These are phyloP conservation scores for Cystoisospora suis DNA, from an alignment of 169 alveolate species.

Conservation along the genomic window DNA sequence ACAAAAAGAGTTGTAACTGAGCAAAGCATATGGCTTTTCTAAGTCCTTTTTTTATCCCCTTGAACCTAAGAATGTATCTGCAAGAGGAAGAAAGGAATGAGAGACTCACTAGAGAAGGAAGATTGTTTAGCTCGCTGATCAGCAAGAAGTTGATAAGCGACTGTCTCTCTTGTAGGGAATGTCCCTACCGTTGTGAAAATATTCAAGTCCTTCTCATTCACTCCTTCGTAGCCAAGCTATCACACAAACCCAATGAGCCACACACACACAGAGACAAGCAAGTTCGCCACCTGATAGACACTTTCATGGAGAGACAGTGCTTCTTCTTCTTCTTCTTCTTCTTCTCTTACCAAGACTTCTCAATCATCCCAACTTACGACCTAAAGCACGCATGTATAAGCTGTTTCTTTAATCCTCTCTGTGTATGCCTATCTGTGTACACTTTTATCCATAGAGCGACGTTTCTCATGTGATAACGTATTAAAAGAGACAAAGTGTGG, in stretches of 20 bases:
- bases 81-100: not conserved
- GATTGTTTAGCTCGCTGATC: slow-evolving; percentile 59
- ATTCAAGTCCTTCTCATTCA: slow-evolving; percentile 34
- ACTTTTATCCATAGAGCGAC: not conserved
- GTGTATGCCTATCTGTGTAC: too few relatives aligned
- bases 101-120: slow-evolving; percentile 56
- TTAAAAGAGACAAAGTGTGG: too few relatives aligned
- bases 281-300: not conserved
- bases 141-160: slow-evolving; percentile 66
- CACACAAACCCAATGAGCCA: not conserved
- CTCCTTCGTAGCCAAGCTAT: slow-evolving; percentile 66
- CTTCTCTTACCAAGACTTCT: not conserved
- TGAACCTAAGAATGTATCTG: not conserved
- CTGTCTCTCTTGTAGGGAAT: slow-evolving; percentile 59
- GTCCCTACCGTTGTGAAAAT: not conserved
- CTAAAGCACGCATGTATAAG: not conserved
- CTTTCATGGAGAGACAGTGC: too few relatives aligned
- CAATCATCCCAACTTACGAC: not conserved
- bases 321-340: not conserved
- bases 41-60: not conserved
- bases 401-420: not conserved
- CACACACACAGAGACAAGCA: slow-evolving; percentile 9
- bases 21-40: too few relatives aligned
- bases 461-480: too few relatives aligned
- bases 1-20: too few relatives aligned